Conservation (phyloP, 2,329 filamentous ascomycete species). For the Myriosclerotinia curreyana region DNA sequence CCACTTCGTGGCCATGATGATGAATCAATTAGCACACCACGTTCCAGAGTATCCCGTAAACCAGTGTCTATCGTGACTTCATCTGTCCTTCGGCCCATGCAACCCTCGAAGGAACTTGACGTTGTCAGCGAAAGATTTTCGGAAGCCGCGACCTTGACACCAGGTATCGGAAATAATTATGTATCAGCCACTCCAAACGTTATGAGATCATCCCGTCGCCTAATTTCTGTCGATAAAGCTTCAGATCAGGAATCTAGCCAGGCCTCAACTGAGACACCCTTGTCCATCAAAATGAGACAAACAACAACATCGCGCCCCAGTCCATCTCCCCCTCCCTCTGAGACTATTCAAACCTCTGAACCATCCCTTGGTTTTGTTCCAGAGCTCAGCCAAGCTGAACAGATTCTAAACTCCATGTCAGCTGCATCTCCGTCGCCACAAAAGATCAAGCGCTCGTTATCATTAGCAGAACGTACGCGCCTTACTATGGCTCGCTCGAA, state of each 20-base stretch:
- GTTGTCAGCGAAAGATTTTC: neutral
- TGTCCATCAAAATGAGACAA: slow-evolving; percentile 5
- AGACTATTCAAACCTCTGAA: neutral
- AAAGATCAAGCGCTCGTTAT: slow-evolving; percentile 56
- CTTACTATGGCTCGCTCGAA: slow-evolving; percentile 70
- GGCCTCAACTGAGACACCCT: neutral
- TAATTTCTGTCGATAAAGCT: neutral
- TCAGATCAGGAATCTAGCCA: neutral
- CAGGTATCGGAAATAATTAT: neutral
- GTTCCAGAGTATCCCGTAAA: slow-evolving; percentile 6
- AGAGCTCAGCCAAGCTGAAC: slow-evolving; percentile 49
- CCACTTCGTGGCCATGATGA: neutral
- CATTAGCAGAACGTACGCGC: slow-evolving; percentile 74
- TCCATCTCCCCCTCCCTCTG: slow-evolving; percentile 22
- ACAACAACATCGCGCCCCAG: slow-evolving; percentile 5
- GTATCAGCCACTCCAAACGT: neutral
- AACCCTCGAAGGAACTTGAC: neutral
- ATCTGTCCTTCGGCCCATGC: neutral
- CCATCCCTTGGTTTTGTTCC: slow-evolving; percentile 14
- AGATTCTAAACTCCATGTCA: slow-evolving; percentile 55
- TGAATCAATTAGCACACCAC: slow-evolving; percentile 1
- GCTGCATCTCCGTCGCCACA: slow-evolving; percentile 56
- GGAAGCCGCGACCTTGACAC: neutral
- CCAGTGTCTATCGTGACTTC: slow-evolving; percentile 4
- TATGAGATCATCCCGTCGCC: neutral